Percentiles rank a stretch among this genome's conserved stretches.
These are phyloP conservation scores for Xylariales sp. DNA, from an alignment of 2,329 filamentous ascomycete species.

Conservation along the genomic window DNA sequence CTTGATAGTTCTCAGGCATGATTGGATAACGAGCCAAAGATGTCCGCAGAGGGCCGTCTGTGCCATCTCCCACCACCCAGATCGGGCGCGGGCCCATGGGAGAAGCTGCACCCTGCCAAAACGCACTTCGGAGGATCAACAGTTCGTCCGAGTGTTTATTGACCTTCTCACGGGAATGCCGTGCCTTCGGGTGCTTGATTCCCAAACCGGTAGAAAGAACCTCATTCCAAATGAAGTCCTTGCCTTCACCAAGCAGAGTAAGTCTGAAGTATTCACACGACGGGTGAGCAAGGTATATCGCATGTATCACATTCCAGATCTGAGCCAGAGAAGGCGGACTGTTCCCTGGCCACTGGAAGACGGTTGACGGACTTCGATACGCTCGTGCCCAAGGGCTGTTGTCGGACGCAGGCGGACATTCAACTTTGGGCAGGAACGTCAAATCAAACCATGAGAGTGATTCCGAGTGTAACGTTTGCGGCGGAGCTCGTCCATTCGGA, in stretches of 20 bases:
- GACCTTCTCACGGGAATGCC: background rate
- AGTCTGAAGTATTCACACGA: background rate
- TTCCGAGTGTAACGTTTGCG: background rate
- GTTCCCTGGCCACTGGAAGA: background rate
- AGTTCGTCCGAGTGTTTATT: background rate
- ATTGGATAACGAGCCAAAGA: background rate
- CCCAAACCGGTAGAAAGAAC: background rate
- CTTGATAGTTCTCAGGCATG: background rate
- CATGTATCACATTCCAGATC: background rate
- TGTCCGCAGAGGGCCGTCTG: background rate
- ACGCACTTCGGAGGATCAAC: background rate
- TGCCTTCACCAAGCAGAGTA: background rate
- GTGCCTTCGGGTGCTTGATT: background rate
- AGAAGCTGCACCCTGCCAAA: background rate
- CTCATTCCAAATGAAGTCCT: background rate
- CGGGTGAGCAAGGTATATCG: background rate
- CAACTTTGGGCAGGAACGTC: background rate
- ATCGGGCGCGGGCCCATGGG: background rate
- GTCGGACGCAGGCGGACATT: background rate
- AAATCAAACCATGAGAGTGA: background rate
- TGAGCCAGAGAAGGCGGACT: background rate
- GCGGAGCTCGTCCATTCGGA: background rate
- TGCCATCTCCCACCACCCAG: background rate
- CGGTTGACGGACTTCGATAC: background rate
- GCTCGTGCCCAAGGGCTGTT: background rate